A percentile compares a stretch with the other conserved stretches of the same genome.
phyloP scores from a whole-genome alignment of 208 protist species.

The Trypanosoma boissoni region DNA sequence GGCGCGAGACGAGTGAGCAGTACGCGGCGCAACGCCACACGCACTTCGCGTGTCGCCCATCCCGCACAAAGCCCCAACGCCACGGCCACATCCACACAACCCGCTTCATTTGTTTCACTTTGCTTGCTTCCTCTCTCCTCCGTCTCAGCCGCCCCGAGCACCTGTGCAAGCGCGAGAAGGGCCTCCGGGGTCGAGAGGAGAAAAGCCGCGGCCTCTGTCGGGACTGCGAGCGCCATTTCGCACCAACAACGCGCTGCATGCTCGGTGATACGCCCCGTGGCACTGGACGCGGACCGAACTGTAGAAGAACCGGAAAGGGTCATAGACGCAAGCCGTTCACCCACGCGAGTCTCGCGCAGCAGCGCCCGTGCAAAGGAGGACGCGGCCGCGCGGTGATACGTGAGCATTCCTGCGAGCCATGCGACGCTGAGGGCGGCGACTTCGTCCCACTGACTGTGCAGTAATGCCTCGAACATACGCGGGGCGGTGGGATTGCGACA shows the following conservation, averaged over 20 bases:
- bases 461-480: conserved; percentile 26
- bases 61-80: conserved; percentile 20
- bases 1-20: conserved; percentile 24
- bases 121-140: neutral
- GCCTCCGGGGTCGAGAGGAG: neutral
- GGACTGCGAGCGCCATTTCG: neutral
- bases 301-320: neutral
- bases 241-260: neutral
- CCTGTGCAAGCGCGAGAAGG: neutral
- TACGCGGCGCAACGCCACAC: conserved; percentile 24
- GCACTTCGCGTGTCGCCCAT: conserved; percentile 22
- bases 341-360: conserved; percentile 25
- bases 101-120: neutral
- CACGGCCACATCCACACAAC: conserved; percentile 8
- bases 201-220: neutral
- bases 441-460: conserved; percentile 39
- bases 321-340: conserved; percentile 18
- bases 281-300: neutral
- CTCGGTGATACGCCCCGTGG: neutral
- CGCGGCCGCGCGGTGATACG: neutral
- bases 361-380: conserved; percentile 21
- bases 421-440: conserved; percentile 31
- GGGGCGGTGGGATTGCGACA: conserved; percentile 13
- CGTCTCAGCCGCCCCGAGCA: neutral
- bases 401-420: conserved; percentile 21